Base-by-base conservation (phyloP, 768 basidiomycete species). In the Peribolospora kevripleyi region DNA sequence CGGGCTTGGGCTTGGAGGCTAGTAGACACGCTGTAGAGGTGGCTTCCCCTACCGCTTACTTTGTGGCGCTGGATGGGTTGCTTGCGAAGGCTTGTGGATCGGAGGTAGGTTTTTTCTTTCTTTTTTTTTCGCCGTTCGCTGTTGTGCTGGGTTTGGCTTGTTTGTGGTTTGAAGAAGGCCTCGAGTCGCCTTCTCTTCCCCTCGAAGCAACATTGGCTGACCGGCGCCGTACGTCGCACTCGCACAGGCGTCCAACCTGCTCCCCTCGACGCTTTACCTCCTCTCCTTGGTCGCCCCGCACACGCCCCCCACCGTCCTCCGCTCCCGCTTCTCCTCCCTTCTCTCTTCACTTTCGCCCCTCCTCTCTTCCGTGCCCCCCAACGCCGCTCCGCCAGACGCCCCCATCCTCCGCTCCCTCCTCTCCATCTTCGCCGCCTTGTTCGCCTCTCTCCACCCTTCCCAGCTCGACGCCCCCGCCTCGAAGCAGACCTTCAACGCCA, bases 241-340 rank as follows among this genome's bases (percentile, higher is more conserved):
- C 68, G 61, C 57, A 38, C 73, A 68, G 5, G 82, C 86, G 53
- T 80, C 80, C 11, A 82, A 84, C 56, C 70, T 85, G 40, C 71
- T 90, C 9, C 82, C 85, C 13, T 84, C 85, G 38, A 79, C 79
- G 52, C 73, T 93, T 3, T 90, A 93, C 66, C 76, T 93, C 5
- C 69, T 88, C 50, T 81, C 82, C 14, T 71, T 84, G 36, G 74
- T 88, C 54, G 68, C 75, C 0, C 84, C 84, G 4, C 79, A 81
- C 65, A 82, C 90, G 48, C 73, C 86, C 11, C 67, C 70, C n/a
- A 74, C 78, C n/a, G 79, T 95, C 59, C 72, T 95, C 60, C 78
- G 81, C 59, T 70, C 83, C 48, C 79, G 87, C 66, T 70, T 85
- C 49, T 71, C 71, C 50, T 78, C 80, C 9, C 65, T 88, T 37